A percentile compares a stretch with the other conserved stretches of the same genome.
Conservation (phyloP, 1,284 basidiomycete genomes). For the Earliella scabrosa region DNA sequence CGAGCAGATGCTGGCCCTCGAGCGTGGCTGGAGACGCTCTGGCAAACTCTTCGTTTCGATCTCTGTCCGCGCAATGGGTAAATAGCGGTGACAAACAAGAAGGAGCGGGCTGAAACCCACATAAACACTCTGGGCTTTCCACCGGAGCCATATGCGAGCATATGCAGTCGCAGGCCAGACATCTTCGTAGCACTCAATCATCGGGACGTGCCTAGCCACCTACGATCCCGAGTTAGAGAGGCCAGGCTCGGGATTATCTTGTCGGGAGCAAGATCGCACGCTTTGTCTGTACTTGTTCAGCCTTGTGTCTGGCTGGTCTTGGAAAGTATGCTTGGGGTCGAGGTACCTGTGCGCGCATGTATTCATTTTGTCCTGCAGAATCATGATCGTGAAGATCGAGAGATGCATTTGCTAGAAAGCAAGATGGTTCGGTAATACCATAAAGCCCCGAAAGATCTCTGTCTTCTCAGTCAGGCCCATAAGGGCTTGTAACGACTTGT, state of each 20-base stretch:
- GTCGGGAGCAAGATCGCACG: background rate
- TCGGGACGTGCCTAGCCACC: background rate
- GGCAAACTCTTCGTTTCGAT: too few relatives aligned
- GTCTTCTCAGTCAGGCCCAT: background rate
- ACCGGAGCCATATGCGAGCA: background rate
- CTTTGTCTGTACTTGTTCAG: background rate
- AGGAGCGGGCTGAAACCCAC: background rate
- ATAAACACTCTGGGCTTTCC: background rate
- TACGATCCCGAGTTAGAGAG: too few relatives aligned
- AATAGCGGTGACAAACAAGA: too few relatives aligned
- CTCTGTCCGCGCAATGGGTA: too few relatives aligned
- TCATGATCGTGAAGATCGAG: background rate
- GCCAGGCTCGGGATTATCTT: too few relatives aligned
- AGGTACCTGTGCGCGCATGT: background rate
- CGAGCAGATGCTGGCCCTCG: too few relatives aligned
- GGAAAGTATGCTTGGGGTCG: background rate
- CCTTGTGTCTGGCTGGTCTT: background rate
- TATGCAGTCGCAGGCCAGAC: slow-evolving; percentile 1
- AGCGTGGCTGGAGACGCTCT: too few relatives aligned
- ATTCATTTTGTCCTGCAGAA: background rate
- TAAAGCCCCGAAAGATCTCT: background rate
- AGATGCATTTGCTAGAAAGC: too few relatives aligned
- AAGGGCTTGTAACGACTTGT: background rate
- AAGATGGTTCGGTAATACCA: background rate
- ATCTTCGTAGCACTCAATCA: background rate